phyloP scores from a whole-genome alignment of 805 yeast species.

The Henningerozyma blattae region DNA sequence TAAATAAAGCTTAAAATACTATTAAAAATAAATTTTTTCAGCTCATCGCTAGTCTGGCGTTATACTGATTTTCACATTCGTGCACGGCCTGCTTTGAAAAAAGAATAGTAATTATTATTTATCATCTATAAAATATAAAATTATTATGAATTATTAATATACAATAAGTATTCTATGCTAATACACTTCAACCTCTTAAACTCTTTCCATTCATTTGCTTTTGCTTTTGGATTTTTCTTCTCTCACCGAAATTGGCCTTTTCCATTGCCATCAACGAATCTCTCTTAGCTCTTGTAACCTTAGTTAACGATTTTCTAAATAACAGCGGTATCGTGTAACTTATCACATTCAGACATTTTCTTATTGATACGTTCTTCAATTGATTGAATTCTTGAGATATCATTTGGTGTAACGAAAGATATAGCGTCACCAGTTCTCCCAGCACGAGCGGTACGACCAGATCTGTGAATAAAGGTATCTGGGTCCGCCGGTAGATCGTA shows the following conservation, averaged over 20 bases:
- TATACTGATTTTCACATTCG: no score
- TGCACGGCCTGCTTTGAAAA: no score
- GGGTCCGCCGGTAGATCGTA: constrained; percentile 94
- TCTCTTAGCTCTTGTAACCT: constrained; percentile 72
- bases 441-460: constrained; percentile 98
- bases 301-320: constrained; percentile 59
- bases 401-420: constrained; percentile 75
- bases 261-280: constrained; percentile 94
- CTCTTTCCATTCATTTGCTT: constrained; percentile 20
- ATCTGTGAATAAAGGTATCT: constrained; percentile 91
- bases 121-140: no score
- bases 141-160: no score
- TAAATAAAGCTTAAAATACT: no score
- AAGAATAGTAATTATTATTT: no score
- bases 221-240: constrained; percentile 37
- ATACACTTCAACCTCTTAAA: constrained; percentile 2
- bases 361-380: constrained; percentile 77
- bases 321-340: constrained; percentile 63
- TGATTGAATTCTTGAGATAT: constrained; percentile 65
- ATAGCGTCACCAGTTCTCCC: constrained; percentile 81
- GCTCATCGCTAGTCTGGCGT: no score
- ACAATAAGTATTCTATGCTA: no score
- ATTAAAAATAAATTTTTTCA: no score
- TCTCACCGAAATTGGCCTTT: constrained; percentile 76
- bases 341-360: constrained; percentile 66